These are phyloP conservation scores for Mycena rebaudengoi DNA, from an alignment of 768 basidiomycete genomes.

Conservation along the genomic window DNA sequence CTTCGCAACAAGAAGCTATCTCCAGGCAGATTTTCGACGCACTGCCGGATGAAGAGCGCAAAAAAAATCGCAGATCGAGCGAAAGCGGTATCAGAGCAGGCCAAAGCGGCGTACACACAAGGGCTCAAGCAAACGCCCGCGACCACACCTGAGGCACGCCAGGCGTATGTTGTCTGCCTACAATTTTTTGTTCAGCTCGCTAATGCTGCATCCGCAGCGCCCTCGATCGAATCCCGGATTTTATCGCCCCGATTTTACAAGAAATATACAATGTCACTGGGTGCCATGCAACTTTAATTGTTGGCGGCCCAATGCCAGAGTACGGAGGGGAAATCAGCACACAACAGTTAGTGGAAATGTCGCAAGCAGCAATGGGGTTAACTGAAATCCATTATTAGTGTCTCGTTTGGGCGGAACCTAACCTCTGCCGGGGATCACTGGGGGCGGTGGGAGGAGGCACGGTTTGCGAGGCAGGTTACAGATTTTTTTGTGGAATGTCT, in stretches of 20 bases:
- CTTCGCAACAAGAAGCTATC: neutral
- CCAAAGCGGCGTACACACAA: neutral
- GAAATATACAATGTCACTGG: neutral
- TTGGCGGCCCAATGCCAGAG: neutral
- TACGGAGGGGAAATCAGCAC: neutral
- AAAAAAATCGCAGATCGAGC: neutral
- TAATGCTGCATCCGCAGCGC: neutral
- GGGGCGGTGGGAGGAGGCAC: neutral
- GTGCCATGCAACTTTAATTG: neutral
- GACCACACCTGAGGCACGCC: neutral
- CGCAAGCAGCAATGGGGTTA: neutral
- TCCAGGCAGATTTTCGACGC: neutral
- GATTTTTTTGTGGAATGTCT: slow-evolving; percentile 6
- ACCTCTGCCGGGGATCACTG: neutral
- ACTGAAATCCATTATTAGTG: neutral
- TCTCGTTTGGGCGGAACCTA: neutral
- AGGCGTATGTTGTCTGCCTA: neutral
- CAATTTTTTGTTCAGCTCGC: no score
- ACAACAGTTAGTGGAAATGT: neutral
- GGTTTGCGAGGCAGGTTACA: neutral
- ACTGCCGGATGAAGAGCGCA: neutral
- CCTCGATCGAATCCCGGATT: neutral
- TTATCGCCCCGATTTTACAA: neutral
- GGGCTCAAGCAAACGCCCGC: neutral
- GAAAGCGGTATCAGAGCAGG: neutral